A percentile compares a stretch with the other conserved stretches of the same genome.
phyloP scores from a whole-genome alignment of 371 early-diverging fungal species.

The Aphelidium insulamus region DNA sequence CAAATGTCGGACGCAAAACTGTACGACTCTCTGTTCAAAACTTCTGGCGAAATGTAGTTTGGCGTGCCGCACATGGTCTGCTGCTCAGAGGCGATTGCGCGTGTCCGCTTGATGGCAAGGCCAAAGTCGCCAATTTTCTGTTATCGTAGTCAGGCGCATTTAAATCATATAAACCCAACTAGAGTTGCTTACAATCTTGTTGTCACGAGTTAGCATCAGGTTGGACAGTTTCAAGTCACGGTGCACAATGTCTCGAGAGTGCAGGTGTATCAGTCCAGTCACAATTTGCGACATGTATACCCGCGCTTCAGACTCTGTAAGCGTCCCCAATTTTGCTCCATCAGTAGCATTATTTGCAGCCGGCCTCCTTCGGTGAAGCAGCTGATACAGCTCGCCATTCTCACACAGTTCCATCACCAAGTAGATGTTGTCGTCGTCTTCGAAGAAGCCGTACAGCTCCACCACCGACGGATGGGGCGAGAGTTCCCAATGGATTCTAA shows the following conservation, averaged over 20 bases:
- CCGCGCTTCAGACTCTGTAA: conserved; percentile 15
- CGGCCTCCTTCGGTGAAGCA: too few species aligned
- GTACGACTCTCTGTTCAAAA: conserved; percentile 21
- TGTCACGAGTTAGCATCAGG: conserved; percentile 26
- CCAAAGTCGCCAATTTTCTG: conserved; percentile 63
- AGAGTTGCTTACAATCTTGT: conserved; percentile 16
- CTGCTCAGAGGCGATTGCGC: conserved; percentile 13
- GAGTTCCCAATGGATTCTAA: conserved; percentile 21
- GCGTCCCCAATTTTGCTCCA: conserved; percentile 4
- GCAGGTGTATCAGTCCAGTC: conserved; percentile 28
- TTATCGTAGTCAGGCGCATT: too few species aligned
- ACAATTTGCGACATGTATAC: conserved; percentile 23
- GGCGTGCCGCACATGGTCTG: conserved; percentile 54
- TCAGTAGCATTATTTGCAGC: too few species aligned
- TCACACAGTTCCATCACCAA: conserved; percentile 34
- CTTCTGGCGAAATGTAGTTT: conserved; percentile 51
- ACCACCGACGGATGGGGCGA: conserved; percentile 17
- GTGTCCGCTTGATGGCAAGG: conserved; percentile 19
- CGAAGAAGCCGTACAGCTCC: conserved; percentile 19
- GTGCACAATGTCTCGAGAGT: conserved; percentile 31
- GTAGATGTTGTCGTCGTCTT: conserved; percentile 27
- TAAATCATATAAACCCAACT: too few species aligned
- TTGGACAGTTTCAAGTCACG: conserved; percentile 51
- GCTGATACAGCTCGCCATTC: conserved; percentile 28
- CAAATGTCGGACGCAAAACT: conserved; percentile 39